Conservation (phyloP, 257 asterid species). For the Solanum pinnatisectum region DNA sequence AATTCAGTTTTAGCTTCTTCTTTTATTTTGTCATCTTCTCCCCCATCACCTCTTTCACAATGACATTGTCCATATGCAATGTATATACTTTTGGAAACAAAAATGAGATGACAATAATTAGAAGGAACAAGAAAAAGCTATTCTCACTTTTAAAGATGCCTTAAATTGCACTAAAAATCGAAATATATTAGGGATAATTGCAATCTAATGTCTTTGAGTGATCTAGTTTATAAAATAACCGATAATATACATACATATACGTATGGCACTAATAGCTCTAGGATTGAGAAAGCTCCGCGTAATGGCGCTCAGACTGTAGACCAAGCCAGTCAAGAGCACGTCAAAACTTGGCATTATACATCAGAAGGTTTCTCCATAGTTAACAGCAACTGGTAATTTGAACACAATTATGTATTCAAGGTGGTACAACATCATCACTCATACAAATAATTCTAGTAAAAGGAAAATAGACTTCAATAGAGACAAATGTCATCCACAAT, state of each 20-base stretch:
- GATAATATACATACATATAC: no score
- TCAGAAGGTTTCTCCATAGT: neutral
- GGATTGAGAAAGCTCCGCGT: neutral
- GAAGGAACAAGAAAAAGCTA: neutral
- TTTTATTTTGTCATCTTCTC: slow-evolving; percentile 1
- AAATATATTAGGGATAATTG: no score
- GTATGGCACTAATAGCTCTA: no score
- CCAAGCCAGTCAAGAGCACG: neutral
- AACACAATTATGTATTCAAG: neutral
- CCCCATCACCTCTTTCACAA: neutral
- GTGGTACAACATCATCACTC: neutral
- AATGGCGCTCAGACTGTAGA: neutral
- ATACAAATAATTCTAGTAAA: neutral
- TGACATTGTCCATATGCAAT: neutral
- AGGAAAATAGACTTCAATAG: neutral
- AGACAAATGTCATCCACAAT: neutral
- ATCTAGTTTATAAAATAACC: neutral
- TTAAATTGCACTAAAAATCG: neutral
- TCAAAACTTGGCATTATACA: neutral
- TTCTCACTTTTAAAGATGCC: neutral
- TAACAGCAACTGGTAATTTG: neutral
- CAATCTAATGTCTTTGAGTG: neutral
- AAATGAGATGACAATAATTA: neutral
- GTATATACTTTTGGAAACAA: neutral
- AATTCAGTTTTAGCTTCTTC: neutral